These are phyloP conservation scores for Breviolum minutum DNA, from an alignment of 73 alveolate genomes.

Conservation along the genomic window DNA sequence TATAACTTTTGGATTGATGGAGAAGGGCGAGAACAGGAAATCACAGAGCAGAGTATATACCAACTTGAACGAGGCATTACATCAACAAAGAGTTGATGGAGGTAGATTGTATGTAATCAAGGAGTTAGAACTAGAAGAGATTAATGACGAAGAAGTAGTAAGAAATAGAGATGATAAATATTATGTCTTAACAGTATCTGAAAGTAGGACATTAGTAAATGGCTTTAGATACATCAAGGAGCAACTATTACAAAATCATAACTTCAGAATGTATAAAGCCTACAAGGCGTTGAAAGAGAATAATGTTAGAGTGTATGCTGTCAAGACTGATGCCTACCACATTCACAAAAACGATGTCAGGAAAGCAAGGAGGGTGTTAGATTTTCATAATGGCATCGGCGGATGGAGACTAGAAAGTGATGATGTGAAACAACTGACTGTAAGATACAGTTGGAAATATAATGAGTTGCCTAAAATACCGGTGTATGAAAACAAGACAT, in stretches of 20 bases:
- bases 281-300: neutral
- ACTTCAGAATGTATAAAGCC: neutral
- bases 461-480: conserved; percentile 5
- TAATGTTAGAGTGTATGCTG: neutral
- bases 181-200: neutral
- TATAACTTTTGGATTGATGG: neutral
- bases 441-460: neutral
- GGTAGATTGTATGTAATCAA: conserved; percentile 8
- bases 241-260: neutral
- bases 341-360: neutral
- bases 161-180: neutral
- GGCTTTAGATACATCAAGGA: conserved; percentile 18
- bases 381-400: neutral
- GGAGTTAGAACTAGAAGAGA: neutral
- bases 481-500: neutral
- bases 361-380: neutral
- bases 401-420: neutral
- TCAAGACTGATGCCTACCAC: neutral
- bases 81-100: conserved; percentile 27
- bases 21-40: neutral
- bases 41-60: conserved; percentile 30
- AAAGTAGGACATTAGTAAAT: neutral
- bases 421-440: neutral
- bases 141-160: neutral
- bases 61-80: conserved; percentile 5